These are phyloP conservation scores for Closterium sp. DNA, from an alignment of 139 green algal genomes.

Conservation along the genomic window DNA sequence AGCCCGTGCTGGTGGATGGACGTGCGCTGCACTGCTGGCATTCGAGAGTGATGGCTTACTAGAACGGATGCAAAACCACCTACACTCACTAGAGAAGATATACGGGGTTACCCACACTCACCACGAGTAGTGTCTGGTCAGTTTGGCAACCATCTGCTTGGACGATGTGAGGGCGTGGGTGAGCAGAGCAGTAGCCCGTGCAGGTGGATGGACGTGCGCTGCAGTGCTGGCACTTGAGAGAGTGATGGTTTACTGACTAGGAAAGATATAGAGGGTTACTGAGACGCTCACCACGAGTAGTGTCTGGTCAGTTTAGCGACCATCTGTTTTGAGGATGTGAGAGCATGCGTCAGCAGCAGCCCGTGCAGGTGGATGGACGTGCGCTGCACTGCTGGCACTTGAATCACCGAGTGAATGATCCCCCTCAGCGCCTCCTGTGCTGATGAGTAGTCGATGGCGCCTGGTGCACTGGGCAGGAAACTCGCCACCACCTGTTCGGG, in stretches of 20 bases:
- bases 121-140: constrained; percentile 38
- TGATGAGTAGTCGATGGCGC: constrained; percentile 28
- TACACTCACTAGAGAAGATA: no score
- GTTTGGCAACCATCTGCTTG: constrained; percentile 39
- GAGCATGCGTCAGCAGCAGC: constrained; percentile 32
- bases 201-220: constrained; percentile 23
- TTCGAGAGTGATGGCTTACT: no score
- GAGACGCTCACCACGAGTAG: constrained; percentile 32
- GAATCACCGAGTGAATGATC: constrained; percentile 45
- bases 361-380: constrained; percentile 36
- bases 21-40: constrained; percentile 28
- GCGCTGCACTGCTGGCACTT: constrained; percentile 42
- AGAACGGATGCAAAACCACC: no score
- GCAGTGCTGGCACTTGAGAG: constrained; percentile 41
- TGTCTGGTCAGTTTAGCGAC: constrained; percentile 25
- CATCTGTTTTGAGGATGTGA: constrained; percentile 40
- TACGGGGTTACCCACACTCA: no score
- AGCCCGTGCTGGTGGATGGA: constrained; percentile 35
- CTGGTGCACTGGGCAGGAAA: constrained; percentile 17
- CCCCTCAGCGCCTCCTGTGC: constrained; percentile 37
- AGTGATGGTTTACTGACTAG: no score
- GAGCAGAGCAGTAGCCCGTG: constrained; percentile 42
- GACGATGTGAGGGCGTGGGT: constrained; percentile 33
- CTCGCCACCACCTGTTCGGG: constrained; percentile 26
- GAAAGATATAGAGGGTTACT: no score